Base-by-base conservation (phyloP, 441 rosid genomes). In the Corymbia calophylla region DNA sequence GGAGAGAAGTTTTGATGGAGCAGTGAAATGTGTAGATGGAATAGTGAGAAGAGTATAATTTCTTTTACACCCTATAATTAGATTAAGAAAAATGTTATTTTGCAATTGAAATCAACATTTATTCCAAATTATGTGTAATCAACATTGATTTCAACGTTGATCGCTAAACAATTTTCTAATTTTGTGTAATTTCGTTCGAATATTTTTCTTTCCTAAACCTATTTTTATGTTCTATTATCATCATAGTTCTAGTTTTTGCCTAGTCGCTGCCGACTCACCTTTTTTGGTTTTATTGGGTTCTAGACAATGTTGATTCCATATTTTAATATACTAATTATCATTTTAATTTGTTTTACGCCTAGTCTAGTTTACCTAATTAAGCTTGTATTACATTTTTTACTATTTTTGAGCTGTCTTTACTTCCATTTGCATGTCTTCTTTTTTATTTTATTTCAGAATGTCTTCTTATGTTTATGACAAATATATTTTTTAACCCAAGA, bases 241-340 rank as follows among this genome's bases (percentile, higher is more conserved):
- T 6, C 3, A 29, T n/a, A 29, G 0, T 62, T 29, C 16, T 62
- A 29, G 68, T 27, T 62, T 62, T 62, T 13, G 32, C 32, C n/a
- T 29, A 6, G 17, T 29, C 0, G 18, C 29, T 29, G 68, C 5
- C 0, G 17, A 0, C 32, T 31, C 0, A 23, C 27, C 66, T 62
- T 62, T 5, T 62, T 29, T 62, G 18, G 68, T 2, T 62, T 62
- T 62, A 29, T 7, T 29, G 14, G 70, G 18, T 62, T 62, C 0
- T 62, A 9, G 18, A 25, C 27, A 60, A 25, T 12, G 12, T 60
- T 18, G 27, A 60, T 60, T 10, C 15, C 68, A 29, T 14, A 62
- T 29, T 13, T 13, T 14, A 6, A 29, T 56, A 56, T 23, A 56
- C 3, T 9, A 56, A 56, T 56, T 23, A 0, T 23, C 62, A 56